Evolutionary conservation across 306 rosid species (phyloP).

Genomic region (Cicer arietinum): DNA sequence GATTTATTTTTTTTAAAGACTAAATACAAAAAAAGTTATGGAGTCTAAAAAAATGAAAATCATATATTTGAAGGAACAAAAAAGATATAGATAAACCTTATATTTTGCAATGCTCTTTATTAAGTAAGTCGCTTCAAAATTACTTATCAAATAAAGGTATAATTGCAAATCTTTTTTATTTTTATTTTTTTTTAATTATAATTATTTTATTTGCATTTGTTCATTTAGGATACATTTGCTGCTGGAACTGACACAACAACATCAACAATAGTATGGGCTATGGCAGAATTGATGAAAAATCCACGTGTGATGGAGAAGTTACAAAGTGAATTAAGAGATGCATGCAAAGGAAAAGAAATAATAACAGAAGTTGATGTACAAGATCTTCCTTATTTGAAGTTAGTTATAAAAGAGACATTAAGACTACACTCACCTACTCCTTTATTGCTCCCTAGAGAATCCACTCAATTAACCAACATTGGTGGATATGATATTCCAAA

Average conservation of each 20-base stretch:
- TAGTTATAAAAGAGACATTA: slow-evolving; percentile 3
- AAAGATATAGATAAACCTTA: too few relatives aligned
- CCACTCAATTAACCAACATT: background rate
- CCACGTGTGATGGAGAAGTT: background rate
- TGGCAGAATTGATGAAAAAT: slow-evolving; percentile 3
- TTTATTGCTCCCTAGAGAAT: slow-evolving; percentile 18
- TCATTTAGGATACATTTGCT: slow-evolving; percentile 10
- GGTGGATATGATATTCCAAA: background rate
- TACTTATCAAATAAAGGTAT: too few relatives aligned
- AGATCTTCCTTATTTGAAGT: background rate
- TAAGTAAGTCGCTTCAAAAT: too few relatives aligned
- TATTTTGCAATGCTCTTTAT: too few relatives aligned
- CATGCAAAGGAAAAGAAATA: background rate
- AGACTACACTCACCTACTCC: slow-evolving; percentile 7
- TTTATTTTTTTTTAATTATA: too few relatives aligned
- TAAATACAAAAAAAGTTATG: too few relatives aligned
- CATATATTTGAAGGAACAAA: too few relatives aligned
- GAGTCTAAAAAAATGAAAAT: too few relatives aligned
- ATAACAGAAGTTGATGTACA: background rate
- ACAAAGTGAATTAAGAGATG: background rate
- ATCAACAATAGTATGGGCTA: slow-evolving; percentile 13
- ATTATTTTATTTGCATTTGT: background rate
- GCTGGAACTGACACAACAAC: slow-evolving; percentile 21
- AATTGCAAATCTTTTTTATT: too few relatives aligned
- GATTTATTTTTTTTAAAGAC: too few relatives aligned